Percentiles rank a stretch among this genome's conserved stretches.
phyloP scores from a whole-genome alignment of 805 yeast genomes.

The Wickerhamiella bombiphila region DNA sequence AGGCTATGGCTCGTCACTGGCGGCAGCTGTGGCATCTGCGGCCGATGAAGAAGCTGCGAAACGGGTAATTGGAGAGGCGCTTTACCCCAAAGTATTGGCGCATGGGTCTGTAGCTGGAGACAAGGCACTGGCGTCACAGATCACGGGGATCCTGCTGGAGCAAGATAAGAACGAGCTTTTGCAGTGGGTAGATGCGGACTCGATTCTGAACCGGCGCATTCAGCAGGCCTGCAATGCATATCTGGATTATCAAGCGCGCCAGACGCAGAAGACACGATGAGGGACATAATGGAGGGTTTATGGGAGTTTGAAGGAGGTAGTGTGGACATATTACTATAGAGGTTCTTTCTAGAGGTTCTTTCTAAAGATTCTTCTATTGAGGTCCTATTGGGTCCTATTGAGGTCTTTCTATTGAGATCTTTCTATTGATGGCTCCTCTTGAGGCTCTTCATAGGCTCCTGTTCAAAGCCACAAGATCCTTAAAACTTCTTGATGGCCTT shows the following conservation, averaged over 20 bases:
- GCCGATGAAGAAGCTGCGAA: slow-evolving; percentile 30
- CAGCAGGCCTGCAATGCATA: slow-evolving; percentile 85
- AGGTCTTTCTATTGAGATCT: too few species aligned
- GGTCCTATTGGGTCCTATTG: too few species aligned
- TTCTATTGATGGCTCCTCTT: too few species aligned
- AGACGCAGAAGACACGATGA: too few species aligned
- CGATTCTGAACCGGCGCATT: slow-evolving; percentile 66
- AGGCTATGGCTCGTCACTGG: slow-evolving; percentile 29
- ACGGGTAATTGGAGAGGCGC: slow-evolving; percentile 62
- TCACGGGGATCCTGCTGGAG: slow-evolving; percentile 91
- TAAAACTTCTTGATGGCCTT: too few species aligned
- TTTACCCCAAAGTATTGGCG: slow-evolving; percentile 71
- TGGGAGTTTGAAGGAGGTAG: too few species aligned
- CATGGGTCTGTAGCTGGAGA: slow-evolving; percentile 67
- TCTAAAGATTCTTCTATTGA: too few species aligned
- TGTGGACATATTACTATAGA: too few species aligned
- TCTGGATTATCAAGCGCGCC: slow-evolving; percentile 20
- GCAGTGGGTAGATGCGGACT: slow-evolving; percentile 73
- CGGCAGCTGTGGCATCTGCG: slow-evolving; percentile 32
- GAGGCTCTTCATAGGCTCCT: too few species aligned
- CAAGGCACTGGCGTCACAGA: slow-evolving; percentile 76
- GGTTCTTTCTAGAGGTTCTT: too few species aligned
- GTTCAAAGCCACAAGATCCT: too few species aligned
- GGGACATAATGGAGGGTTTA: too few species aligned
- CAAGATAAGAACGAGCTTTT: slow-evolving; percentile 75